These are phyloP conservation scores for Paraphysoderma sedebokerense DNA, from an alignment of 371 early-diverging fungal species.

Conservation along the genomic window DNA sequence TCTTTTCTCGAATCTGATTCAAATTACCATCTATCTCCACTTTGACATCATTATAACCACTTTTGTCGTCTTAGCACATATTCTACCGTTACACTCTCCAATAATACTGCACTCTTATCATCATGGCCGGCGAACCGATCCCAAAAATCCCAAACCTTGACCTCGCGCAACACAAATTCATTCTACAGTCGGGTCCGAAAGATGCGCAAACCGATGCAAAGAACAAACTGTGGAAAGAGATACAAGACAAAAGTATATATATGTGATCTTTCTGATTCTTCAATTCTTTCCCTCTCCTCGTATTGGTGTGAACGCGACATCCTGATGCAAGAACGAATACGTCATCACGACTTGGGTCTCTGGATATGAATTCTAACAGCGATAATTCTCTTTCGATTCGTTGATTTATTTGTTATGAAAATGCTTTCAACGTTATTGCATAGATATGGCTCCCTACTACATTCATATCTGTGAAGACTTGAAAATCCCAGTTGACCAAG, in stretches of 20 bases:
- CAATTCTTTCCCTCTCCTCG: neutral
- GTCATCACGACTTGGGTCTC: too few species aligned
- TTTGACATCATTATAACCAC: too few species aligned
- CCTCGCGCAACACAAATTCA: constrained; percentile 50
- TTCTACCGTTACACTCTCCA: too few species aligned
- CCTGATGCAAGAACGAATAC: too few species aligned
- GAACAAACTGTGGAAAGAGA: constrained; percentile 32
- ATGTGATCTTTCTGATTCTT: neutral
- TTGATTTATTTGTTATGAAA: too few species aligned
- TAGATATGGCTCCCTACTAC: constrained; percentile 52
- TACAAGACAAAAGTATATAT: constrained; percentile 52
- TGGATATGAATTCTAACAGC: too few species aligned
- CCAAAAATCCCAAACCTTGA: constrained; percentile 63
- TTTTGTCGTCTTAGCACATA: too few species aligned
- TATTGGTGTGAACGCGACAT: neutral
- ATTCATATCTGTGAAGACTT: constrained; percentile 1
- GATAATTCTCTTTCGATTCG: too few species aligned
- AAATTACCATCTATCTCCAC: too few species aligned
- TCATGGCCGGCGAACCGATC: constrained; percentile 34
- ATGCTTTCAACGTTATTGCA: neutral
- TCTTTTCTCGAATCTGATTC: too few species aligned
- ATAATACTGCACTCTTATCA: too few species aligned
- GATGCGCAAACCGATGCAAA: constrained; percentile 39
- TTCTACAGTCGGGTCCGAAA: constrained; percentile 43
- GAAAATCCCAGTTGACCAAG: constrained; percentile 20